Base-by-base conservation (phyloP, 768 basidiomycete species). In the Astraeus odoratus region DNA sequence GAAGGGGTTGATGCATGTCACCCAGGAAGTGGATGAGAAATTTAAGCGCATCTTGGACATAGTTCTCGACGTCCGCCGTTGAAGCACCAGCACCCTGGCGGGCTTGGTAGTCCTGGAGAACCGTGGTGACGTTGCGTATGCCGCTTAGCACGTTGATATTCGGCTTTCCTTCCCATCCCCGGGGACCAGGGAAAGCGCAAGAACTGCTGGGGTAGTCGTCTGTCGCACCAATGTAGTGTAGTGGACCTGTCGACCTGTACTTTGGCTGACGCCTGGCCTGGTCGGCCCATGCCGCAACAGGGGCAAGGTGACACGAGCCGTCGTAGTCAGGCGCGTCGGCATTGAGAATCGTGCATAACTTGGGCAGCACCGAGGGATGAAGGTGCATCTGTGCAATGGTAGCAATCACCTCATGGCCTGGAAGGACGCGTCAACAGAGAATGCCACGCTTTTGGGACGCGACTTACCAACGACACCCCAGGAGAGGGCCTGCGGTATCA, bases 321-420 rank as follows among this genome's bases (percentile, higher is more conserved):
- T 52, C 12, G 57, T 67, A 67, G 64, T 51, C 81, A 20, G 39
- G 10, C 39, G 26, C 39, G 39, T 29, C 39, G 26, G 13, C 8
- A 10, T 29, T 73, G 51, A 96, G 81, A 54, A 97, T 81, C 23
- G 69, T 63, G 52, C 85, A 88, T 43, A 96, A 67, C 25, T 71
- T 73, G 2, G 77, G 72, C 31, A 83, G 71, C 4, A 84, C 81
- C 2, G 67, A 69, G 0, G 88, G 87, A 60, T 89, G 78, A 2
- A 97, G 76, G 60, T 96, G 80, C 48, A 94, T 89, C 60, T 97
- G 86, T 1, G 95, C 95, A 46, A 98, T 86, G 4, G 93, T 95
- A 1, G 93, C 94, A 5, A 91, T 79, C 25, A 96, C 83, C 69
- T 96, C 87, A 55, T 97, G 94, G 3, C 94, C 91, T 81, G 50